Conservation (phyloP, 371 early-diverging fungal genomes). For the Paraphysoderma sedebokerense region DNA sequence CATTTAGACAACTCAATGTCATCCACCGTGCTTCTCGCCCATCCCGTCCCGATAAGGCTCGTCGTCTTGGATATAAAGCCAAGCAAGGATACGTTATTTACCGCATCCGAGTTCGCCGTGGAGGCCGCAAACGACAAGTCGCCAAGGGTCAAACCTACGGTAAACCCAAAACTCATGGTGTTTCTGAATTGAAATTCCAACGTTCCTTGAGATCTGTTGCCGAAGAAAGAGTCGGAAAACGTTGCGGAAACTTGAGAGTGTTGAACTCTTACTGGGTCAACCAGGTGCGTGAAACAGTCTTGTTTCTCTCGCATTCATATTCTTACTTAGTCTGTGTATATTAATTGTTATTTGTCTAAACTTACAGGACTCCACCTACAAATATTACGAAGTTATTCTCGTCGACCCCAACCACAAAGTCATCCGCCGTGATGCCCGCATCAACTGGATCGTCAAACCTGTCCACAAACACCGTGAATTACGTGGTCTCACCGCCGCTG, state of each 20-base stretch:
- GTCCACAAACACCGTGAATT: conserved; percentile 98
- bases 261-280: conserved; percentile 99
- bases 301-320: not conserved
- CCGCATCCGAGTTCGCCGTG: conserved; percentile 96
- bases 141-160: conserved; percentile 96
- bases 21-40: conserved; percentile 96
- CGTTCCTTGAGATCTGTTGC: conserved; percentile 83
- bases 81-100: conserved; percentile 97
- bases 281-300: too few species aligned
- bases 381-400: conserved; percentile 97
- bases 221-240: conserved; percentile 94
- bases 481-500: conserved; percentile 92
- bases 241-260: conserved; percentile 87
- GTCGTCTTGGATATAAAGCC: conserved; percentile 97
- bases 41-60: conserved; percentile 97
- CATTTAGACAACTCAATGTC: conserved; percentile 72
- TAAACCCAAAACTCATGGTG: conserved; percentile 95
- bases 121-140: conserved; percentile 89
- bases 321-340: not conserved
- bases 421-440: conserved; percentile 93
- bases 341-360: not conserved
- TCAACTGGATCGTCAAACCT: conserved; percentile 97
- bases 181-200: conserved; percentile 92
- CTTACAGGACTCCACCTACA: conserved; percentile 95
- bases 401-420: conserved; percentile 94